These are phyloP conservation scores for Agrostemma githago DNA, from an alignment of 148 eudicot species.

Conservation along the genomic window DNA sequence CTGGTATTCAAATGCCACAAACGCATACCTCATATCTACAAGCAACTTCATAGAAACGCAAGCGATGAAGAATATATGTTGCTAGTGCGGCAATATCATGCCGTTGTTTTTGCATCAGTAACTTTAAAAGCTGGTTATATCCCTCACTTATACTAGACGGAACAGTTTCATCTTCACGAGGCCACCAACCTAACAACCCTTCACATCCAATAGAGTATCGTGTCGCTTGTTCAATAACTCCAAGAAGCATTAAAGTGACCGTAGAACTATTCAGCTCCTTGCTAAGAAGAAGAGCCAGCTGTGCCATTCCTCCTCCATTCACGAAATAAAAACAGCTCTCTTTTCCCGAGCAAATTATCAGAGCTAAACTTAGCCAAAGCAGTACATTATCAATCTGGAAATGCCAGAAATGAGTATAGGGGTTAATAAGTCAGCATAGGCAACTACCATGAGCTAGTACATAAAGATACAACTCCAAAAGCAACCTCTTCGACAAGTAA, in stretches of 20 bases:
- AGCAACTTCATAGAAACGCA: slow-evolving; percentile 86
- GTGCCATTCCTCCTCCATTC: slow-evolving; percentile 80
- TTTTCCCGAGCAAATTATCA: slow-evolving; percentile 66
- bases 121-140: slow-evolving; percentile 74
- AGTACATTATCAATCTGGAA: slow-evolving; percentile 59
- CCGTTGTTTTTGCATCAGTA: slow-evolving; percentile 70
- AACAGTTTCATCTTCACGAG: slow-evolving; percentile 74
- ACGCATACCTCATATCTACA: slow-evolving; percentile 80
- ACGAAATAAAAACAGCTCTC: slow-evolving; percentile 93
- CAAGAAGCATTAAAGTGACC: slow-evolving; percentile 64
- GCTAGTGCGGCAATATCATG: slow-evolving; percentile 86
- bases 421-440: slow-evolving; percentile 16
- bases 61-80: slow-evolving; percentile 80
- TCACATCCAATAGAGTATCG: slow-evolving; percentile 86
- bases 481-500: not conserved
- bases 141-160: slow-evolving; percentile 79
- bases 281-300: slow-evolving; percentile 49
- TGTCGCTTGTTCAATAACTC: slow-evolving; percentile 88
- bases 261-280: slow-evolving; percentile 45
- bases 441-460: not conserved
- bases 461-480: not conserved
- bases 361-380: slow-evolving; percentile 71
- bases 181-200: slow-evolving; percentile 98
- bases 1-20: slow-evolving; percentile 3
- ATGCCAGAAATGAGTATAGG: slow-evolving; percentile 17